Percentiles rank a stretch among this genome's conserved stretches.
Conservation (phyloP, 2,329 filamentous ascomycete genomes). For the Nemania serpens region DNA sequence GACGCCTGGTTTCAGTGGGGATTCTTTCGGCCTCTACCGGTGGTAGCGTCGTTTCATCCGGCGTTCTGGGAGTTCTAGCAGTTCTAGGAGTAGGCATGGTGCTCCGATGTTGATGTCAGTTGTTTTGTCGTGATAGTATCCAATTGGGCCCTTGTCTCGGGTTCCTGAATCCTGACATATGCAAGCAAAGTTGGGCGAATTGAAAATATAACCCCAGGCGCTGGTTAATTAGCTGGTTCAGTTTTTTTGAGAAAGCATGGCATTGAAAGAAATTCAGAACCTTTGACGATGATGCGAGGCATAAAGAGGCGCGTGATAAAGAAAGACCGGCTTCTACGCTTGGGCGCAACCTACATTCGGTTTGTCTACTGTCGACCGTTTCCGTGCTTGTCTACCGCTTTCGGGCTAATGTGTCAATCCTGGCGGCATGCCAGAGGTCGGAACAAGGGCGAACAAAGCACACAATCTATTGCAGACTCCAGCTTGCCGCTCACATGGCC, state of each 20-base stretch:
- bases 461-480: not conserved
- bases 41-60: slow-evolving; percentile 2
- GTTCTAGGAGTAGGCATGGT: slow-evolving; percentile 9
- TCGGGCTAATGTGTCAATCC: slow-evolving; percentile 19
- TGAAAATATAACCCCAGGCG: slow-evolving; percentile 4
- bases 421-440: slow-evolving; percentile 1
- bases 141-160: not conserved
- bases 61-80: not conserved
- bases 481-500: not conserved
- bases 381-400: slow-evolving; percentile 27
- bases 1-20: not conserved
- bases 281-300: not conserved
- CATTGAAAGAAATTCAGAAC: slow-evolving; percentile 24
- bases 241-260: slow-evolving; percentile 24
- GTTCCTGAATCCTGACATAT: not conserved
- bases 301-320: slow-evolving; percentile 24
- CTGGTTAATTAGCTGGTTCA: not conserved
- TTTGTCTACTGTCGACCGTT: slow-evolving; percentile 8
- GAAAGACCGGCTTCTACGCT: not conserved
- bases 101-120: slow-evolving; percentile 5
- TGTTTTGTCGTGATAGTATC: not conserved
- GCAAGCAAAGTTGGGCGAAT: not conserved
- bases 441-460: slow-evolving; percentile 14
- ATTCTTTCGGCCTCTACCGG: not conserved
- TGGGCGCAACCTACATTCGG: slow-evolving; percentile 5